Evolutionary conservation across 1,139 yeast species (phyloP), one percentile per base, ranked within the genome.

Genomic region (Taiozyma sp.): DNA sequence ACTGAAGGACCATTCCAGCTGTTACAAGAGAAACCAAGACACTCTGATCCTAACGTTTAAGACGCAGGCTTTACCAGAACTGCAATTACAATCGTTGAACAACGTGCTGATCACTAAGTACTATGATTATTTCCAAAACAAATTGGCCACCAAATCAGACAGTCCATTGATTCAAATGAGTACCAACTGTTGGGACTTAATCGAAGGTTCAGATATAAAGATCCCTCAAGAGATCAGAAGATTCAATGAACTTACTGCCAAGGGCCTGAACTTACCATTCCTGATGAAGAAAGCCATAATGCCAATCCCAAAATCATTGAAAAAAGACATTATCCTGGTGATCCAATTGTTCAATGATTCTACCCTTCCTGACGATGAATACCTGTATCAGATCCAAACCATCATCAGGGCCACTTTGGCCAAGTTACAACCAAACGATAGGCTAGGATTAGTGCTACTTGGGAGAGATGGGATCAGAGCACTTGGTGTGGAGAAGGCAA

Each of bases 391-490:
- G 7, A 47, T 79, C 3, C 67, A 68, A 44, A 44, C 55, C 0
- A 56, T 67, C 4, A 52, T 82, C 4, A 60, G 56, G 7, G 59
- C 53, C 2, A 60, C 72, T 9, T 56, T 76, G 43, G 49, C 59
- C 1, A 56, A 60, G 0, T 60, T 83, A 47, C 65, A 75, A 40
- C 64, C 69, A 0, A 60, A 64, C n/a, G 89, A 83, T 62, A 72
- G 70, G 46, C 61, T 84, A 12, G 87, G 87, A 0, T 57, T 84
- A 28, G 76, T 84, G 0, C 70, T 81, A 42, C 65, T 80, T 22
- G 87, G 87, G 1, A 69, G 74, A 49, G 75, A 78, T 58, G 75
- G 78, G 6, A 40, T 24, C 2, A 40, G 60, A 2, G 48, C 42
- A 14, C 36, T 43, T 3, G 46, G 47, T 10, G 52, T 50, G 9